phyloP scores from a whole-genome alignment of 148 eudicot genomes.

The Fallopia convolvulus region DNA sequence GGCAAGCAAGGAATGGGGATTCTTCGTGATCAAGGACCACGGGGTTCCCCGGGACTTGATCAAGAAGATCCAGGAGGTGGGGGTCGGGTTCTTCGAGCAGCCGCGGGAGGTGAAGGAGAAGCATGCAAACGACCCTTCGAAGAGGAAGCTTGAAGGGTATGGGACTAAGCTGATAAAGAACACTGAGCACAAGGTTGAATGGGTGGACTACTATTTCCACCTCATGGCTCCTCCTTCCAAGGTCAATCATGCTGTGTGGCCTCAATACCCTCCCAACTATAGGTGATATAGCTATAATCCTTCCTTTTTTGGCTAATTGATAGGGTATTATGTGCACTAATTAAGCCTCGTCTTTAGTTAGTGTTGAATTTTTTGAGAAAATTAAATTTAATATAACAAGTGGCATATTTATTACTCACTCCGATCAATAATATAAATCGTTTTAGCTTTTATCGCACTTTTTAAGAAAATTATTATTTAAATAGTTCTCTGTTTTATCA shows the following conservation, averaged over 20 bases:
- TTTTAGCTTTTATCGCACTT: no score
- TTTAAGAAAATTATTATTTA: no score
- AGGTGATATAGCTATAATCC: constrained; percentile 13
- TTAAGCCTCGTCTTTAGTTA: no score
- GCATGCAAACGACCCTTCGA: constrained; percentile 32
- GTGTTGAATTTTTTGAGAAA: no score
- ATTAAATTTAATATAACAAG: no score
- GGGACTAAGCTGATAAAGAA: constrained; percentile 36
- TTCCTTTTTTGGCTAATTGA: no score
- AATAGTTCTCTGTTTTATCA: no score
- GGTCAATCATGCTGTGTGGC: constrained; percentile 37
- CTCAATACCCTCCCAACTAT: constrained; percentile 28
- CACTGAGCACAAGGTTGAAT: constrained; percentile 29
- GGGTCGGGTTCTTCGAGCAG: constrained; percentile 26
- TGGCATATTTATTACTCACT: no score
- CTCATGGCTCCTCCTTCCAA: constrained; percentile 31
- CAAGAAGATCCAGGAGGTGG: constrained; percentile 21
- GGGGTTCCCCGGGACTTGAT: constrained; percentile 19
- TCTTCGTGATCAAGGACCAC: constrained; percentile 28
- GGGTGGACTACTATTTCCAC: constrained; percentile 42
- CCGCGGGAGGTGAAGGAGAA: constrained; percentile 33
- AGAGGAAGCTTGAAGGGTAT: constrained; percentile 31
- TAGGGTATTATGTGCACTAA: no score
- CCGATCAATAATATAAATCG: no score
- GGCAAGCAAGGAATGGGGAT: constrained; percentile 34